Conservation (phyloP, 352 stramenopile genomes). For the Poterioochromonas sp. region DNA sequence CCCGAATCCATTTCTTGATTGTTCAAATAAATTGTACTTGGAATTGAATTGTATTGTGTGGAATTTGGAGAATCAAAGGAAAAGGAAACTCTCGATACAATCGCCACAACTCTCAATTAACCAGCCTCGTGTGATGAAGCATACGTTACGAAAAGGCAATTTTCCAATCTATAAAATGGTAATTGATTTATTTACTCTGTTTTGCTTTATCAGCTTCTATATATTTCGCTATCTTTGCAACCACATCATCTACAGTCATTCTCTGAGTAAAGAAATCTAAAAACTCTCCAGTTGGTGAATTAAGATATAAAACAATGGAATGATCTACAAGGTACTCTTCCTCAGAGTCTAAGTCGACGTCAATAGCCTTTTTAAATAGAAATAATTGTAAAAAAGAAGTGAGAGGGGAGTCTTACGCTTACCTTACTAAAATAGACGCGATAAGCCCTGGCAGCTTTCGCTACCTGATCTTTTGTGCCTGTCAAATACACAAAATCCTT, state of each 20-base stretch:
- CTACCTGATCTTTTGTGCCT: conserved; percentile 54
- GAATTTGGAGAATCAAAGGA: no score
- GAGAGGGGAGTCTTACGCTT: conserved; percentile 52
- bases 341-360: conserved; percentile 72
- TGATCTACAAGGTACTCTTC: conserved; percentile 99
- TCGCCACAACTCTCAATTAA: no score
- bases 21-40: no score
- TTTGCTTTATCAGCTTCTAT: conserved; percentile 3
- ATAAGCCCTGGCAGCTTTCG: conserved; percentile 92
- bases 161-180: no score
- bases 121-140: no score
- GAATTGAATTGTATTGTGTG: no score
- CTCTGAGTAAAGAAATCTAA: conserved; percentile 98
- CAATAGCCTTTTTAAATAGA: neutral
- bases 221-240: conserved; percentile 69
- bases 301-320: conserved; percentile 98
- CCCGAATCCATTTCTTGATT: neutral
- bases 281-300: conserved; percentile 88
- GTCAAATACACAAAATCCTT: neutral
- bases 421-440: conserved; percentile 97
- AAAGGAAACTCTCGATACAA: no score
- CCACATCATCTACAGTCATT: conserved; percentile 83
- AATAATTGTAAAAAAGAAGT: no score
- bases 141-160: no score
- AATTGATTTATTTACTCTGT: no score